Evolutionary conservation across 2,329 filamentous ascomycete species (phyloP).

Genomic region (Microascus cirrosus): DNA sequence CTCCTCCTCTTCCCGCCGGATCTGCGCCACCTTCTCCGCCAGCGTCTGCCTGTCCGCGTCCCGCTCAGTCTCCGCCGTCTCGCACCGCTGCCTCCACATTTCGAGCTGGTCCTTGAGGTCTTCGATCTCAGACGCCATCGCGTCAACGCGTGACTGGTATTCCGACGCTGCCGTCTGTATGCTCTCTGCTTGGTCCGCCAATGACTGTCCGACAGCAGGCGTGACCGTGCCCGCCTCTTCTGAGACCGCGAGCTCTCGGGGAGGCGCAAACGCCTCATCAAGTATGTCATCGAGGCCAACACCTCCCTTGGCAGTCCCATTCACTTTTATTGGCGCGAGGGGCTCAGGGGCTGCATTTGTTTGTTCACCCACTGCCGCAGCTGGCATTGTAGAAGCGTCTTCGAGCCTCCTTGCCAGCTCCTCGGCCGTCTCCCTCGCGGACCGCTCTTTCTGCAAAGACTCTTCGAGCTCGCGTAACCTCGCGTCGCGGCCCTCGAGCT

Average conservation of each 20-base stretch:
- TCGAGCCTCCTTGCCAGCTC: conserved; percentile 63
- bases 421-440: conserved; percentile 75
- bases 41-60: conserved; percentile 62
- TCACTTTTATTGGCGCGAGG: conserved; percentile 15
- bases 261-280: conserved; percentile 35
- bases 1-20: conserved; percentile 55
- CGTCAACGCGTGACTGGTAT: conserved; percentile 62
- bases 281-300: conserved; percentile 26
- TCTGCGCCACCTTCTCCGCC: conserved; percentile 77
- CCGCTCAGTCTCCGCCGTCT: conserved; percentile 69
- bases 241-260: conserved; percentile 19
- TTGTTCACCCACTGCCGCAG: conserved; percentile 3
- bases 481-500: conserved; percentile 47
- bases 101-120: conserved; percentile 74
- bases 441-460: conserved; percentile 66
- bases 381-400: conserved; percentile 28
- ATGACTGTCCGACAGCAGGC: conserved; percentile 2
- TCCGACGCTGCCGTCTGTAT: conserved; percentile 24
- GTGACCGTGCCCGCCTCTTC: conserved; percentile 9
- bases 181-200: conserved; percentile 19
- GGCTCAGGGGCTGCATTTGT: neutral
- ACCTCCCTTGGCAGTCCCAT: conserved; percentile 21
- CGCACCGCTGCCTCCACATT: conserved; percentile 63
- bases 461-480: conserved; percentile 49
- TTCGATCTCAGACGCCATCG: conserved; percentile 69